Conservation (phyloP, 257 asterid genomes). For the Gentiana straminea region DNA sequence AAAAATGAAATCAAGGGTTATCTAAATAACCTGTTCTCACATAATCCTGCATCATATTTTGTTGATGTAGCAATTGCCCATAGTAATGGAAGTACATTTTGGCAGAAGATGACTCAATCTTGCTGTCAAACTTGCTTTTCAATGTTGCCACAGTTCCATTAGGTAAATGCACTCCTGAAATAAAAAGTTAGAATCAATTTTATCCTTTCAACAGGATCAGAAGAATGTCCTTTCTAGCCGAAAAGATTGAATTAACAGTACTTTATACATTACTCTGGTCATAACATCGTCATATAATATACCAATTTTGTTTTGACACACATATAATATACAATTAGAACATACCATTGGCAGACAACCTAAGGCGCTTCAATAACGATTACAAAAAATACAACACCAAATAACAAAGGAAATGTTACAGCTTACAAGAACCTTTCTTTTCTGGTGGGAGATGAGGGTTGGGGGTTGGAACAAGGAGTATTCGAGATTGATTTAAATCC, state of each 20-base stretch:
- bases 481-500: background rate
- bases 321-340: background rate
- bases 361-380: no score
- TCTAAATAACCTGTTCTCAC: constrained; percentile 76
- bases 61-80: constrained; percentile 97
- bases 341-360: background rate
- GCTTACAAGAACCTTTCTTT: no score
- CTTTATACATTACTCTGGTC: background rate
- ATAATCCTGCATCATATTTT: constrained; percentile 98
- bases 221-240: background rate
- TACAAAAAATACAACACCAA: no score
- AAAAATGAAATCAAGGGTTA: no score
- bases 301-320: background rate
- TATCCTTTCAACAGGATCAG: background rate
- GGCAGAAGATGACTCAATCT: constrained; percentile 94
- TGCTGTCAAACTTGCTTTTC: constrained; percentile 79
- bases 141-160: constrained; percentile 51
- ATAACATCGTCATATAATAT: background rate
- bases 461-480: no score
- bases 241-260: no score
- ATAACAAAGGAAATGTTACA: no score
- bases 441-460: no score
- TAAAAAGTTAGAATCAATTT: background rate
- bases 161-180: constrained; percentile 47
- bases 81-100: constrained; percentile 98